Percentiles rank a stretch among this genome's conserved stretches.
These are phyloP conservation scores for Hypholoma fasciculare DNA, from an alignment of 768 basidiomycete genomes.

Conservation along the genomic window DNA sequence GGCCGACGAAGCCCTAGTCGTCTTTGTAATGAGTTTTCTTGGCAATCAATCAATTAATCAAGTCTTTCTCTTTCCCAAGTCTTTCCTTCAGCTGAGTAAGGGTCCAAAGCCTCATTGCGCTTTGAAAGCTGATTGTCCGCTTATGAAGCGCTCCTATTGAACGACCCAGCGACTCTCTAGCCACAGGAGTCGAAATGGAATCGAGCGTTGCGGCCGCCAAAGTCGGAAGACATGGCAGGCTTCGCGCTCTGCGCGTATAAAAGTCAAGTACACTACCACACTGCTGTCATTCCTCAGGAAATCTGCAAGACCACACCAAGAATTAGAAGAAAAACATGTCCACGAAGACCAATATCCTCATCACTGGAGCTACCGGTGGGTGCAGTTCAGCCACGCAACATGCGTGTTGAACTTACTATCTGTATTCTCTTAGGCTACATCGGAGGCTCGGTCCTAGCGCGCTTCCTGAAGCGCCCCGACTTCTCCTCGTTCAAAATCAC, in stretches of 20 bases:
- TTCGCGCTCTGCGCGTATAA: background rate
- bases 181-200: too few species aligned
- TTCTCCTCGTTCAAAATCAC: constrained; percentile 38
- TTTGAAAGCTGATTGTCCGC: too few species aligned
- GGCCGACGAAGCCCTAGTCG: too few species aligned
- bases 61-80: too few species aligned
- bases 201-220: background rate
- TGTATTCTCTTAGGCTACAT: constrained; percentile 38
- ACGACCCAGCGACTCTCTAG: too few species aligned
- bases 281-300: background rate
- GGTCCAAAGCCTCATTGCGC: too few species aligned
- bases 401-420: background rate
- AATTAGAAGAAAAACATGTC: constrained; percentile 15
- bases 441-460: constrained; percentile 45
- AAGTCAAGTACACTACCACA: background rate
- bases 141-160: too few species aligned
- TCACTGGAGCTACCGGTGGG: constrained; percentile 48
- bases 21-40: too few species aligned
- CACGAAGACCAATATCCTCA: constrained; percentile 34
- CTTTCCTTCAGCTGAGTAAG: too few species aligned
- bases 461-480: constrained; percentile 39
- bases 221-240: background rate
- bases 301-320: background rate
- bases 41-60: too few species aligned
- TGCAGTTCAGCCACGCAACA: background rate